A percentile compares a stretch with the other conserved stretches of the same genome.
Evolutionary conservation across 2,329 filamentous ascomycete species (phyloP).

Genomic region (Ceratocystis ficicola): DNA sequence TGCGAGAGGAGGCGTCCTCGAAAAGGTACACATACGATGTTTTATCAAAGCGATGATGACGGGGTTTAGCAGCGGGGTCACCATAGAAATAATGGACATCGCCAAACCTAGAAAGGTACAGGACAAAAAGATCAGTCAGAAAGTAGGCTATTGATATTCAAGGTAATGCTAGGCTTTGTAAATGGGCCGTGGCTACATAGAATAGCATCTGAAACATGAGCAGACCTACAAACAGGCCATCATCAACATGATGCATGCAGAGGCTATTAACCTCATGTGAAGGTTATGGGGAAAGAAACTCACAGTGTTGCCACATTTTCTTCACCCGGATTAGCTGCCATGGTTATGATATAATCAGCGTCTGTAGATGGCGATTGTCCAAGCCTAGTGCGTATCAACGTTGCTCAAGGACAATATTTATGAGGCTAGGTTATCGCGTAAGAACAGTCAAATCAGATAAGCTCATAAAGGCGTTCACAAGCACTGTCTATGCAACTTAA

Average conservation of each 20-base stretch:
- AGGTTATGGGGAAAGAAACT: slow-evolving; percentile 25
- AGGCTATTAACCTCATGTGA: not conserved
- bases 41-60: slow-evolving; percentile 71
- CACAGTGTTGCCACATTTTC: slow-evolving; percentile 42
- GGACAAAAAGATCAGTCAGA: not conserved
- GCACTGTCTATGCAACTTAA: not conserved
- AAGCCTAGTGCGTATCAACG: not conserved
- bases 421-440: not conserved
- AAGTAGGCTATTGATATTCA: no score
- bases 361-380: not conserved
- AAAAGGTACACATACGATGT: slow-evolving; percentile 71
- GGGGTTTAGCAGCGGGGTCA: slow-evolving; percentile 51
- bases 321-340: slow-evolving; percentile 39
- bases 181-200: no score
- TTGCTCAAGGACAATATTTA: not conserved
- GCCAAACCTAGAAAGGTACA: slow-evolving; percentile 48
- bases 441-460: not conserved
- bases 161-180: not conserved
- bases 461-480: not conserved
- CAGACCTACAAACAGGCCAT: slow-evolving; percentile 6
- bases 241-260: not conserved
- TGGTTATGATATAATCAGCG: slow-evolving; percentile 25
- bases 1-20: slow-evolving; percentile 54
- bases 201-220: not conserved
- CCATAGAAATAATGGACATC: slow-evolving; percentile 71